phyloP scores from a whole-genome alignment of 257 asterid genomes.

The Marsdenia floribunda region DNA sequence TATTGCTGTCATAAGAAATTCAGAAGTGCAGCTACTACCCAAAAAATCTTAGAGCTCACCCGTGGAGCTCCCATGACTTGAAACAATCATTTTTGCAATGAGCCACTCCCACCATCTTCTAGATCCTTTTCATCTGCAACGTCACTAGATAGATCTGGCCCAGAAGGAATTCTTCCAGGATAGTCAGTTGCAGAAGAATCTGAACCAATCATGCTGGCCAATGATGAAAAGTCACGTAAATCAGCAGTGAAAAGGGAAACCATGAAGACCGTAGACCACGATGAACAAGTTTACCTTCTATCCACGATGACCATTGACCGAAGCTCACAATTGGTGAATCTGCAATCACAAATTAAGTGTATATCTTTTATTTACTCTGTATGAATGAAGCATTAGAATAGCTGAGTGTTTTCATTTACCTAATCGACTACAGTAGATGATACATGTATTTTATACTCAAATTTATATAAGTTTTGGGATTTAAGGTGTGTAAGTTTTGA shows the following conservation, averaged over 20 bases:
- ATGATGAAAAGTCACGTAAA: conserved; percentile 16
- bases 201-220: conserved; percentile 52
- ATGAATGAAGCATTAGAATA: not conserved
- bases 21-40: not conserved
- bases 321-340: conserved; percentile 88
- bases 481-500: not conserved
- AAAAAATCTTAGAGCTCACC: not conserved
- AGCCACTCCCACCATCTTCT: conserved; percentile 25
- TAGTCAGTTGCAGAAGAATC: conserved; percentile 45
- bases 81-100: conserved; percentile 4
- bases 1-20: not conserved
- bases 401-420: not conserved
- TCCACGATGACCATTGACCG: conserved; percentile 80
- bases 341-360: conserved; percentile 23
- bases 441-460: no score
- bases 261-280: not conserved
- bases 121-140: conserved; percentile 34
- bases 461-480: not conserved
- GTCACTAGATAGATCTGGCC: conserved; percentile 47
- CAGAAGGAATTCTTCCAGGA: conserved; percentile 69
- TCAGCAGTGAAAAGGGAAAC: not conserved
- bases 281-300: conserved; percentile 42
- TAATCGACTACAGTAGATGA: not conserved
- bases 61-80: not conserved
- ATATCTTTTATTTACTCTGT: not conserved